phyloP scores from a whole-genome alignment of 306 rosid genomes.

The Echinosophora koreensis region DNA sequence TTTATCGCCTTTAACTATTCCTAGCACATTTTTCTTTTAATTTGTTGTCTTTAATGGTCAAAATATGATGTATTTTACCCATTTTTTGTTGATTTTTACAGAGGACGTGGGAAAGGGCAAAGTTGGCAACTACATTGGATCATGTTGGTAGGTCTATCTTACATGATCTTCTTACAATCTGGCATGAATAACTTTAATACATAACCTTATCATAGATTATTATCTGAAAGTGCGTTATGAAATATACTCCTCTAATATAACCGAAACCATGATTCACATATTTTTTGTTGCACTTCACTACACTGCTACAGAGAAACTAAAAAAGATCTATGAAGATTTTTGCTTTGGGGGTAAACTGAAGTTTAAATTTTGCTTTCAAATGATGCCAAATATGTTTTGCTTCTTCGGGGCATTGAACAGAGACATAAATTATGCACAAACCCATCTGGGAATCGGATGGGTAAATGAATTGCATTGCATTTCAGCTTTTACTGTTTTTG shows the following conservation, averaged over 20 bases:
- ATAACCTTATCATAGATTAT: conserved; percentile 25
- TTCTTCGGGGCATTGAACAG: conserved; percentile 11
- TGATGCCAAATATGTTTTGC: conserved; percentile 31
- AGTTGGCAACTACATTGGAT: conserved; percentile 83
- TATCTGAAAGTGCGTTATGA: conserved; percentile 22
- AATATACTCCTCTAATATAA: not conserved
- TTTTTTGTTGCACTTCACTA: conserved; percentile 2
- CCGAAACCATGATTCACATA: not conserved
- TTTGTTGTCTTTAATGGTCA: conserved; percentile 7
- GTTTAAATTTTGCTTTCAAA: conserved; percentile 33
- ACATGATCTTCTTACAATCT: conserved; percentile 41
- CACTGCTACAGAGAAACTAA: not conserved
- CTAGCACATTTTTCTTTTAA: not conserved
- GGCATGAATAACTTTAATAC: conserved; percentile 27
- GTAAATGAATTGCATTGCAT: conserved; percentile 12
- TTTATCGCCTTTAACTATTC: conserved; percentile 1
- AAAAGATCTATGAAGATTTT: not conserved
- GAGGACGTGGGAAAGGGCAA: conserved; percentile 99
- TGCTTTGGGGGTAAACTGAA: conserved; percentile 25
- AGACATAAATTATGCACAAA: not conserved
- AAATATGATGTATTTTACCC: conserved; percentile 23
- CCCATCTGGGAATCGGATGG: conserved; percentile 30
- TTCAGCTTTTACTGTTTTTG: conserved; percentile 5
- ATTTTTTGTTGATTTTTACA: conserved; percentile 50
- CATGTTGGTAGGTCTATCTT: conserved; percentile 74